phyloP scores from a whole-genome alignment of 257 asterid species.

The Solanum tarijense region DNA sequence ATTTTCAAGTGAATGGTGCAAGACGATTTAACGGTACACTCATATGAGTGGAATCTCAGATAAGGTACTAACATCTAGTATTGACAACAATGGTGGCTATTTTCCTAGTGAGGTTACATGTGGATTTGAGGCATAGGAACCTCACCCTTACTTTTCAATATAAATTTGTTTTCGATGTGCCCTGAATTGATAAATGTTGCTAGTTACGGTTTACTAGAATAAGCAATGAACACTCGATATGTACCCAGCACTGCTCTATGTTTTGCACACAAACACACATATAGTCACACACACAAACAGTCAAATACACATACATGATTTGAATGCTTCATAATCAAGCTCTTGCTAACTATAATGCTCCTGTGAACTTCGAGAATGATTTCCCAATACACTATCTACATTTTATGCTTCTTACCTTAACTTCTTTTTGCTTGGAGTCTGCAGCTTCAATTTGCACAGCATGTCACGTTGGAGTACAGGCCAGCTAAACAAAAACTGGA shows the following conservation, averaged over 20 bases:
- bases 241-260: neutral
- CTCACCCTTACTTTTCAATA: neutral
- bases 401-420: neutral
- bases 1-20: neutral
- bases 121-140: neutral
- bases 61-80: neutral
- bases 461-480: constrained; percentile 27
- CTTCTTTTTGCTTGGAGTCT: neutral
- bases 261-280: neutral
- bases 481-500: constrained; percentile 12
- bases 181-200: neutral
- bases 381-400: neutral
- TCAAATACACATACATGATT: neutral
- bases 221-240: neutral
- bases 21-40: neutral
- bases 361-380: neutral
- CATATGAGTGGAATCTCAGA: neutral
- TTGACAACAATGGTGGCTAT: neutral
- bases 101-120: neutral
- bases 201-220: neutral
- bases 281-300: neutral
- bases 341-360: neutral
- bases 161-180: neutral
- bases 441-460: constrained; percentile 52
- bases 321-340: neutral